These are phyloP conservation scores for Musa balbisiana DNA, from an alignment of 202 grass and related monocot genomes.

Conservation along the genomic window DNA sequence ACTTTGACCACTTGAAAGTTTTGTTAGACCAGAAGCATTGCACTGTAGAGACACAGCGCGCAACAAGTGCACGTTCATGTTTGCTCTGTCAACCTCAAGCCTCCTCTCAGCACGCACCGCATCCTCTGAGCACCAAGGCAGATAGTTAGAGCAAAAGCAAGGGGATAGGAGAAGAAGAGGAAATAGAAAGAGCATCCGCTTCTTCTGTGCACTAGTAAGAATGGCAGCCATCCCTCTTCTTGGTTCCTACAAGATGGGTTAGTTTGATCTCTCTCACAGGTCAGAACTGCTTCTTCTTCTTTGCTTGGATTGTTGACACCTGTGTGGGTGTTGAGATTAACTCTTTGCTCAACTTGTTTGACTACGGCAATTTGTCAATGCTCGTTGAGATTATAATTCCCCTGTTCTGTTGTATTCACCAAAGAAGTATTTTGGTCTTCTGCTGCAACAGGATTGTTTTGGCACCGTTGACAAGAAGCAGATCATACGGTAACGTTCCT, in stretches of 20 bases:
- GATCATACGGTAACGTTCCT: slow-evolving; percentile 45
- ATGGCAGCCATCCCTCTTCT: slow-evolving; percentile 10
- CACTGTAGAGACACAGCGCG: no score
- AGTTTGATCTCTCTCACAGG: slow-evolving; percentile 16
- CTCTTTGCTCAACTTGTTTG: no score
- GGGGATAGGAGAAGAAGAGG: no score
- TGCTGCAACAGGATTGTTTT: slow-evolving; percentile 33
- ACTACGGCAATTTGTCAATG: neutral
- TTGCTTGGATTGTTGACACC: no score
- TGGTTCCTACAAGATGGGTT: slow-evolving; percentile 11
- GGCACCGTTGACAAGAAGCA: slow-evolving; percentile 50
- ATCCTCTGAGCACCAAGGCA: neutral
- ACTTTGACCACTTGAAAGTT: no score
- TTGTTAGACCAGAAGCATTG: no score
- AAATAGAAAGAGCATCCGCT: no score
- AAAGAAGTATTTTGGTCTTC: neutral
- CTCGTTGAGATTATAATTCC: no score
- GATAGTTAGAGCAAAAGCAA: no score
- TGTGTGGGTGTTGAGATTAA: no score
- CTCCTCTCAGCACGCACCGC: neutral
- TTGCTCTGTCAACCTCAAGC: neutral
- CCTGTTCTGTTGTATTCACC: no score
- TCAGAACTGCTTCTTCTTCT: neutral
- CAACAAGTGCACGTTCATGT: no score
- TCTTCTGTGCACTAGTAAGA: neutral